Conservation (phyloP, 208 protist genomes). For the Trypanosoma avium region DNA sequence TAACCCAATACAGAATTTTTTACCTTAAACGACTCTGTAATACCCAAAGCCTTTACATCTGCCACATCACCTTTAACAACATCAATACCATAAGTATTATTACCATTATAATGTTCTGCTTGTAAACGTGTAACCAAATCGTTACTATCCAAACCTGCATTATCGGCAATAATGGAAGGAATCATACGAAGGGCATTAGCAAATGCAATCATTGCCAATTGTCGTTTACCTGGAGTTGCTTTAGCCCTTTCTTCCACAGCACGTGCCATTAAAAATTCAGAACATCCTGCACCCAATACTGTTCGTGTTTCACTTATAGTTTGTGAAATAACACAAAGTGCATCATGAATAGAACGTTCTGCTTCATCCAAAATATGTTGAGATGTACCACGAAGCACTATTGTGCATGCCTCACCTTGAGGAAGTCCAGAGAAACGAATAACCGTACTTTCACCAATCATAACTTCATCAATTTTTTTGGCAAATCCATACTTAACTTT, state of each 20-base stretch:
- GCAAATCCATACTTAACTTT: constrained; percentile 95
- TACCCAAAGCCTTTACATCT: constrained; percentile 94
- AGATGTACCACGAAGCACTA: constrained; percentile 99
- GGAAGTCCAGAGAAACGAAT: constrained; percentile 97
- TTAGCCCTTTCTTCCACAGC: constrained; percentile 96
- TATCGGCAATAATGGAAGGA: constrained; percentile 97
- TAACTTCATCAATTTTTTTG: constrained; percentile 97
- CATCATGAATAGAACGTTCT: constrained; percentile 99
- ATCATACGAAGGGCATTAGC: constrained; percentile 95
- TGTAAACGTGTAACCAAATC: constrained; percentile 96
- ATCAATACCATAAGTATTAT: constrained; percentile 87
- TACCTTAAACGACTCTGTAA: constrained; percentile 98
- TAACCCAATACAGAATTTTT: constrained; percentile 97
- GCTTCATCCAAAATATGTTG: constrained; percentile 99
- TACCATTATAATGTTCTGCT: constrained; percentile 74
- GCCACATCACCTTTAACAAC: constrained; percentile 95
- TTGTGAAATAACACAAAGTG: constrained; percentile 98
- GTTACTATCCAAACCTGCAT: constrained; percentile 97
- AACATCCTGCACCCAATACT: constrained; percentile 97
- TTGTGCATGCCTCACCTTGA: constrained; percentile 97
- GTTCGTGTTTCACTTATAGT: constrained; percentile 95
- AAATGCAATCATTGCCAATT: constrained; percentile 96
- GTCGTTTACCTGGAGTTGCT: constrained; percentile 75
- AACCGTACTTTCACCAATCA: constrained; percentile 98
- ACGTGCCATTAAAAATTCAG: constrained; percentile 98